Evolutionary conservation across 2,329 filamentous ascomycete genomes (phyloP).

Genomic region (Pseudogymnoascus sp.): DNA sequence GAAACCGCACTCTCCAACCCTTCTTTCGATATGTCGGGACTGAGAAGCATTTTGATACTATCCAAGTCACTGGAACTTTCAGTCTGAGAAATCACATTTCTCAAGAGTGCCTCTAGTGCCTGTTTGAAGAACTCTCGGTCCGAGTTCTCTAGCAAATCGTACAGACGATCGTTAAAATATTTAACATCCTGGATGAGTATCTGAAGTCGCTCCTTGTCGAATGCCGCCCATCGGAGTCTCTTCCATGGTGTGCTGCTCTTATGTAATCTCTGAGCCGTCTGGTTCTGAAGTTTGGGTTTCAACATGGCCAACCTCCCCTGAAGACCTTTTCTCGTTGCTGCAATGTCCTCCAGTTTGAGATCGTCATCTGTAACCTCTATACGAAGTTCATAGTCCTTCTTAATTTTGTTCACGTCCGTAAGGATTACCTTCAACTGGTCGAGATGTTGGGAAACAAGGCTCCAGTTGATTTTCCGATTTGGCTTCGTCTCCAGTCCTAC

Average conservation of each 20-base stretch:
- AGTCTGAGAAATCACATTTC: constrained; percentile 13
- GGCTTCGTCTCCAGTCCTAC: constrained; percentile 12
- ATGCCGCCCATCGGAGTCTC: constrained; percentile 20
- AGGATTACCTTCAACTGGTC: constrained; percentile 14
- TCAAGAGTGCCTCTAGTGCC: constrained; percentile 7
- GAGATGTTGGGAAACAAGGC: constrained; percentile 14
- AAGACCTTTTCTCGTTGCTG: constrained; percentile 9
- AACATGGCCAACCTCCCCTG: constrained; percentile 6
- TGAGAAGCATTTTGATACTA: constrained; percentile 12
- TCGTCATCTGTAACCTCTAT: constrained; percentile 10
- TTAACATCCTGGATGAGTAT: constrained; percentile 16
- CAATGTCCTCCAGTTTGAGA: not conserved
- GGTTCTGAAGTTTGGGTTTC: constrained; percentile 10
- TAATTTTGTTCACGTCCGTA: constrained; percentile 16
- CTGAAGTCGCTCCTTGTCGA: constrained; percentile 17
- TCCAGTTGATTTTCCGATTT: constrained; percentile 18
- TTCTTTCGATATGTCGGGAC: not conserved
- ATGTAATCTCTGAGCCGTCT: constrained; percentile 15
- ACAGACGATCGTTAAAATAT: constrained; percentile 15
- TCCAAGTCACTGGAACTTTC: constrained; percentile 7
- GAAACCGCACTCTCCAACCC: constrained; percentile 8
- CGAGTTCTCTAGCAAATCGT: constrained; percentile 15
- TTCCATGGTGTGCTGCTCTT: constrained; percentile 15
- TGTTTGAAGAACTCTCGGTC: constrained; percentile 9
- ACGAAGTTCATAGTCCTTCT: constrained; percentile 18